Evolutionary conservation across 345 rosid genomes (phyloP), one percentile per base, ranked within the genome.

Genomic region (Cardamine resedifolia): DNA sequence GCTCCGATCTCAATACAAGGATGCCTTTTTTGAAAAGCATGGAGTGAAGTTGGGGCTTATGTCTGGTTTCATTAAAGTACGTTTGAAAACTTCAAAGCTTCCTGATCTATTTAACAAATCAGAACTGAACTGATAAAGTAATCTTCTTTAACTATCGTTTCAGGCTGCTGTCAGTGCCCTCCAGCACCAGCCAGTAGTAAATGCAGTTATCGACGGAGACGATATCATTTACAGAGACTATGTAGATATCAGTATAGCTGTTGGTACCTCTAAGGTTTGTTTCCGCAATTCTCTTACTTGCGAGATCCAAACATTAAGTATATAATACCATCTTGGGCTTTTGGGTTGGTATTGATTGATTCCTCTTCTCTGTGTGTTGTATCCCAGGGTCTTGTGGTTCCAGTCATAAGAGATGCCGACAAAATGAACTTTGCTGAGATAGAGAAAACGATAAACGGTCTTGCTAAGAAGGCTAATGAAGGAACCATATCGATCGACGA

Each of bases 151-250:
- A 36, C 66, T 30, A 10, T 48, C 76, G 26, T 81, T 53, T 70
- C 85, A 95, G 99, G 99, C 98, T 80, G 97, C 98, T 49, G 91
- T 95, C n/a, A 87, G 90, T 67, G 99, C 87, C 28, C 98, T 95
- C 57, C 97, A 90, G 81, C 81, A 90, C 74, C 99, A 95, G 67
- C 99, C 99, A 18, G 87, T 90, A 66, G 85, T 91, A 30, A 95
- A 95, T 90, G 99, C 99, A 64, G 99, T 95, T 53, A 95, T 95
- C 39, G 99, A 95, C 50, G 99, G 99, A 45, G 99, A 95, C 26
- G 99, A 95, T 75, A 95, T 95, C 66, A 91, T 91, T 65, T 95
- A 95, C 78, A 86, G 98, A 82, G 99, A 95, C 77, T 95, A 95
- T 33, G 50, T 91, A 36, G 99, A 95, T 76, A 86, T 95, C 72